phyloP scores from a whole-genome alignment of 768 basidiomycete genomes.

The Guyanaporus albipodus region DNA sequence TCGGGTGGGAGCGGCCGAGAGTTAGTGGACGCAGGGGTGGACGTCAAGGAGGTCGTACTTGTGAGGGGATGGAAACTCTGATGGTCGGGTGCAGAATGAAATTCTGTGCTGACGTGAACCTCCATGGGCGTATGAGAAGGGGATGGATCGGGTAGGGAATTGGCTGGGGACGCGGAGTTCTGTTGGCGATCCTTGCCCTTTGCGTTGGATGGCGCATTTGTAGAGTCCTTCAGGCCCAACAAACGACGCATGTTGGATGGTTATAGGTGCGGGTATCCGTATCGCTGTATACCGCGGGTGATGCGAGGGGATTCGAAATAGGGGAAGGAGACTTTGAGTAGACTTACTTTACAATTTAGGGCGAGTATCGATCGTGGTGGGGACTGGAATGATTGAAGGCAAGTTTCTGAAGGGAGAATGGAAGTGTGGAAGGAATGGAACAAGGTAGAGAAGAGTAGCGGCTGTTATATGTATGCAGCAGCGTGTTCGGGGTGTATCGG shows the following conservation, averaged over 20 bases:
- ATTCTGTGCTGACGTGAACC: slow-evolving; percentile 29
- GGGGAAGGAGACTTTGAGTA: background rate
- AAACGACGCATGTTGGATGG: slow-evolving; percentile 29
- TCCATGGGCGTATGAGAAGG: slow-evolving; percentile 16
- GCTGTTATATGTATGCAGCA: slow-evolving; percentile 24
- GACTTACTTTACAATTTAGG: slow-evolving; percentile 13
- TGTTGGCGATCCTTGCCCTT: slow-evolving; percentile 28
- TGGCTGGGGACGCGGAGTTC: slow-evolving; percentile 4
- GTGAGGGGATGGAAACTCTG: slow-evolving; percentile 15
- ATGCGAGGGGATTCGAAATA: slow-evolving; percentile 9
- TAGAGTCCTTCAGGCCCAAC: slow-evolving; percentile 26
- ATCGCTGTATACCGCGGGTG: slow-evolving; percentile 17
- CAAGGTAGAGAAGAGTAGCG: slow-evolving; percentile 2
- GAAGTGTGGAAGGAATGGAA: slow-evolving; percentile 13
- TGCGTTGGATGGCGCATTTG: slow-evolving; percentile 4
- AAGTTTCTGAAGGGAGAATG: background rate
- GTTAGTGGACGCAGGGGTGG: slow-evolving; percentile 19
- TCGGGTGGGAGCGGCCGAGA: slow-evolving; percentile 27
- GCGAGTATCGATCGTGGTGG: slow-evolving; percentile 6
- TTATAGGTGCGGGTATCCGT: slow-evolving; percentile 3
- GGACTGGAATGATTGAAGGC: background rate
- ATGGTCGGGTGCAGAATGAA: slow-evolving; percentile 21
- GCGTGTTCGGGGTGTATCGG: no score
- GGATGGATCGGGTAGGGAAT: slow-evolving; percentile 2
- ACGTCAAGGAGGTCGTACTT: slow-evolving; percentile 14